These are phyloP conservation scores for Fusarium sp. DNA, from an alignment of 2,329 filamentous ascomycete species.

Conservation along the genomic window DNA sequence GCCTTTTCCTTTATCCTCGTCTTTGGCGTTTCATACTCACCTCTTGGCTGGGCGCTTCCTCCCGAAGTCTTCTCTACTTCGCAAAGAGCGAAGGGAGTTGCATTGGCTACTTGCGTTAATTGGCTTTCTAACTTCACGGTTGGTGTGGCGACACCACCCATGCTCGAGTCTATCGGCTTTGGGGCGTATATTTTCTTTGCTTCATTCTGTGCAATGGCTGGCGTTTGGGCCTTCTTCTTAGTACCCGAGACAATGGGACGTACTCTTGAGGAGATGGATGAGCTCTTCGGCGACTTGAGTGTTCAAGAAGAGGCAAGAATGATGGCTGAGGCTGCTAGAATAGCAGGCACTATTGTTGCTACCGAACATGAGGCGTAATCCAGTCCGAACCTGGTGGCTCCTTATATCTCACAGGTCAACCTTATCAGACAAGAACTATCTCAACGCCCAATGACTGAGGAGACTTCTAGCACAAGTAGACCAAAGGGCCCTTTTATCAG, in stretches of 20 bases:
- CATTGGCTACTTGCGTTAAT: background rate
- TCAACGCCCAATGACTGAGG: too few relatives aligned
- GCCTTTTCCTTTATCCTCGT: background rate
- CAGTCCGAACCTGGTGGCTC: too few relatives aligned
- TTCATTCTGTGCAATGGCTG: background rate
- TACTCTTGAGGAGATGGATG: constrained; percentile 68
- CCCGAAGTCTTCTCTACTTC: background rate
- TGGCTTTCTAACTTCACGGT: background rate
- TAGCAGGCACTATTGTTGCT: too few relatives aligned
- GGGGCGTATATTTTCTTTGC: background rate
- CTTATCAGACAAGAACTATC: too few relatives aligned
- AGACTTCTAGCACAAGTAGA: too few relatives aligned
- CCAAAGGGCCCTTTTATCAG: too few relatives aligned
- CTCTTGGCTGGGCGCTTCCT: background rate
- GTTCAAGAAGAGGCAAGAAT: constrained; percentile 19
- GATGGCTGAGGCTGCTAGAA: too few relatives aligned
- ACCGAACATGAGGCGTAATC: too few relatives aligned
- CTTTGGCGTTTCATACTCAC: background rate
- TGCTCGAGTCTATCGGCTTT: background rate
- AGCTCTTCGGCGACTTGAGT: constrained; percentile 66
- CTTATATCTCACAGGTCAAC: too few relatives aligned
- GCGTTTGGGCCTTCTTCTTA: constrained; percentile 71
- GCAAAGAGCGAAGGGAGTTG: background rate
- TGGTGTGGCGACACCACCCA: background rate
- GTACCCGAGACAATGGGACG: constrained; percentile 70